Percentiles rank a stretch among this genome's conserved stretches.
phyloP scores from a whole-genome alignment of 805 yeast species.

The Saccharomycopsis fibuligera region DNA sequence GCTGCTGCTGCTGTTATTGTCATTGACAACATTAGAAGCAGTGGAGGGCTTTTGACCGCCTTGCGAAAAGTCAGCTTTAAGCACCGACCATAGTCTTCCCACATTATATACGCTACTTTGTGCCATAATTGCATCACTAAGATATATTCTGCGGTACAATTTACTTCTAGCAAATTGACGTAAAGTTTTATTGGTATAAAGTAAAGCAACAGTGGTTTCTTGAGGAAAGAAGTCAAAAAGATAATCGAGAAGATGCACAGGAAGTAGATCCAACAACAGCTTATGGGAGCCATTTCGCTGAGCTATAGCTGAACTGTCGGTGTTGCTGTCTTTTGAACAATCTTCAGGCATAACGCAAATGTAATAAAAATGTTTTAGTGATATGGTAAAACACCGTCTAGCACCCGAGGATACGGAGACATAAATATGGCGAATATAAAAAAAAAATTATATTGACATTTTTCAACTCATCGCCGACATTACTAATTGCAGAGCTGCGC shows the following conservation, averaged over 20 bases:
- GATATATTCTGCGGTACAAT: constrained; percentile 7
- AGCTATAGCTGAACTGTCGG: too few relatives aligned
- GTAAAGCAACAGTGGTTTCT: neutral
- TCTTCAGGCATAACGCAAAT: too few relatives aligned
- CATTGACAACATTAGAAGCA: neutral
- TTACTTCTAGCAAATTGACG: neutral
- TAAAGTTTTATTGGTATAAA: neutral
- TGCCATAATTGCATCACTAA: constrained; percentile 5
- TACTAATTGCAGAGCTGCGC: too few relatives aligned
- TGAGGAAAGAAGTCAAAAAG: constrained; percentile 14
- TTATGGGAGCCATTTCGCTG: too few relatives aligned
- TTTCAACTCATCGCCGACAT: too few relatives aligned
- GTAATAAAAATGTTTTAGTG: neutral
- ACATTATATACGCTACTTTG: neutral
- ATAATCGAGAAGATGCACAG: constrained; percentile 5
- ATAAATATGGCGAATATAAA: too few relatives aligned
- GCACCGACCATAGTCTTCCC: constrained; percentile 9
- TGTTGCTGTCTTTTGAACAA: too few relatives aligned
- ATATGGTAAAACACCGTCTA: too few relatives aligned
- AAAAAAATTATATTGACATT: too few relatives aligned
- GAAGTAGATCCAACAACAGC: too few relatives aligned
- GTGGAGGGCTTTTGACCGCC: neutral
- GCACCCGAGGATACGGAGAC: too few relatives aligned
- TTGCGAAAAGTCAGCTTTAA: neutral
- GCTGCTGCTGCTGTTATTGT: too few relatives aligned